Conservation (phyloP, 1,284 basidiomycete genomes). For the Cutaneotrichosporon sp. region DNA sequence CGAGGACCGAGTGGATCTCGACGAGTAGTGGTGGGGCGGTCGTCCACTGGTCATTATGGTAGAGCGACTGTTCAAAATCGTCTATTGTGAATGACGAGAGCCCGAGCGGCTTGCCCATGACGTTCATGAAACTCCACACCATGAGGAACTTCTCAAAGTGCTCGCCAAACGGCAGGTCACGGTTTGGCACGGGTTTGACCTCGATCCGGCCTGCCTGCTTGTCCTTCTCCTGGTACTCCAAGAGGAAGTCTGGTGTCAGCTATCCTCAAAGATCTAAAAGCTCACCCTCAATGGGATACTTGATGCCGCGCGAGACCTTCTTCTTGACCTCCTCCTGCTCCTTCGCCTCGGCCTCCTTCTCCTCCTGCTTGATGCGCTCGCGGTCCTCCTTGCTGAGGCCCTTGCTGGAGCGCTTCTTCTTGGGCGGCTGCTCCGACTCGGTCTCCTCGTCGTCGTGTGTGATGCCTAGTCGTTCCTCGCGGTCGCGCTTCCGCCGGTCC, state of each 20-base stretch:
- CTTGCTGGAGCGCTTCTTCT: slow-evolving; percentile 71
- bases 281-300: slow-evolving; percentile 62
- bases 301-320: slow-evolving; percentile 75
- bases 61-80: slow-evolving; percentile 84
- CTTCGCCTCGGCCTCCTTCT: slow-evolving; percentile 31
- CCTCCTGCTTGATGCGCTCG: slow-evolving; percentile 25
- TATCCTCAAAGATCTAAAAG: slow-evolving; percentile 21
- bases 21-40: slow-evolving; percentile 69
- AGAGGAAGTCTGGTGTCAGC: slow-evolving; percentile 66
- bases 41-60: slow-evolving; percentile 69
- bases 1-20: slow-evolving; percentile 84
- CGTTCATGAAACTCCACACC: slow-evolving; percentile 88
- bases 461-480: slow-evolving; percentile 58
- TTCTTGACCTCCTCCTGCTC: slow-evolving; percentile 48
- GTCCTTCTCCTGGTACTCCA: slow-evolving; percentile 71
- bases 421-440: slow-evolving; percentile 57
- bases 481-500: slow-evolving; percentile 75
- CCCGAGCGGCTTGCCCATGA: slow-evolving; percentile 86
- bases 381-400: slow-evolving; percentile 14
- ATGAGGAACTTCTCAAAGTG: slow-evolving; percentile 82
- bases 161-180: slow-evolving; percentile 71
- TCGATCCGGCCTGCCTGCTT: slow-evolving; percentile 46
- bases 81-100: slow-evolving; percentile 91
- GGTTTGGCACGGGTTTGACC: slow-evolving; percentile 63
- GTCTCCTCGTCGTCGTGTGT: slow-evolving; percentile 65